Evolutionary conservation across 306 rosid species (phyloP).

Genomic region (Gillenia trifoliata): DNA sequence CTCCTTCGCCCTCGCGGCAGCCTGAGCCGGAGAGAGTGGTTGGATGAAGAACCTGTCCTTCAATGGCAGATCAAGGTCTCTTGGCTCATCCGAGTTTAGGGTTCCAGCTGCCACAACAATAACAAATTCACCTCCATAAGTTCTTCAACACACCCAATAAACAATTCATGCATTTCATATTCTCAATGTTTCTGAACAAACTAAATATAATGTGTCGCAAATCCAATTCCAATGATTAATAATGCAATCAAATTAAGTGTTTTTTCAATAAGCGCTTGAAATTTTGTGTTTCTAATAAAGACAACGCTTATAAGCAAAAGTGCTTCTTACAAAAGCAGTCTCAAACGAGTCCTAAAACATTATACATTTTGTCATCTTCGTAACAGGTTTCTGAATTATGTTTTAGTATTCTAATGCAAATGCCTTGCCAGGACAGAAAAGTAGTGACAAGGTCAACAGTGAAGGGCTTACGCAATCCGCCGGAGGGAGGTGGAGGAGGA

Average conservation of each 20-base stretch:
- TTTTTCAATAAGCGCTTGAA: neutral
- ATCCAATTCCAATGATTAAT: neutral
- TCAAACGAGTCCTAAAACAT: too few relatives aligned
- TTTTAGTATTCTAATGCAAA: neutral
- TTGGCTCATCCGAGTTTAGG: conserved; percentile 73
- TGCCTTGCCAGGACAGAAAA: neutral
- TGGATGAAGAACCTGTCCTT: conserved; percentile 82
- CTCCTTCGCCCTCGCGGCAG: conserved; percentile 78
- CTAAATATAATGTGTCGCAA: neutral
- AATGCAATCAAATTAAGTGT: neutral
- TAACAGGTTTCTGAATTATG: neutral
- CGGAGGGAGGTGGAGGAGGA: conserved; percentile 81
- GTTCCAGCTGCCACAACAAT: conserved; percentile 76
- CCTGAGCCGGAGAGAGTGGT: conserved; percentile 56
- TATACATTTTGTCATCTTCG: too few relatives aligned
- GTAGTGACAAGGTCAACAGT: neutral
- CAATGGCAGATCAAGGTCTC: conserved; percentile 72
- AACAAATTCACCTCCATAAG: neutral
- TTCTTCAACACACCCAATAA: neutral
- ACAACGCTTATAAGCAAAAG: neutral
- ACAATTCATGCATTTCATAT: neutral
- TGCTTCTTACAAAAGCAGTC: neutral
- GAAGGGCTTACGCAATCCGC: conserved; percentile 77
- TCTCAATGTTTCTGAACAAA: neutral
- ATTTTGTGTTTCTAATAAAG: neutral